A percentile compares a stretch with the other conserved stretches of the same genome.
phyloP scores from a whole-genome alignment of 805 yeast species.

The Schizosaccharomyces osmophilus region DNA sequence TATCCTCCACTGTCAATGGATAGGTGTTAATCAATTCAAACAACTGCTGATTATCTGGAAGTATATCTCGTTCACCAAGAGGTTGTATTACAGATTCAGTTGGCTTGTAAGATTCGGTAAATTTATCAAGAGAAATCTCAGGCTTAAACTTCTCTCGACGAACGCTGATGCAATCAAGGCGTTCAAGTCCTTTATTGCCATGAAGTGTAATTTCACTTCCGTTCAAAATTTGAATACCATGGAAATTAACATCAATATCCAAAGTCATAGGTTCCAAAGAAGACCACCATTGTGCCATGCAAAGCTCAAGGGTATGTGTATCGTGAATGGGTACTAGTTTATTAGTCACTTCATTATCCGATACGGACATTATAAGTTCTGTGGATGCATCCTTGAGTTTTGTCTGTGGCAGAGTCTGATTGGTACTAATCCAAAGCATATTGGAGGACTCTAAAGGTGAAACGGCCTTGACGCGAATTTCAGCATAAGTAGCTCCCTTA shows the following conservation, averaged over 20 bases:
- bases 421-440: slow-evolving; percentile 1
- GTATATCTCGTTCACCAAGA: not conserved
- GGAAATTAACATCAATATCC: not conserved
- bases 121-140: not conserved
- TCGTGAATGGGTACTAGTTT: not conserved
- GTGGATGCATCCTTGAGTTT: not conserved
- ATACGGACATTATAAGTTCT: not conserved
- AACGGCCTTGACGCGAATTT: not conserved
- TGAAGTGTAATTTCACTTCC: not conserved
- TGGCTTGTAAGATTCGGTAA: not conserved
- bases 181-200: not conserved
- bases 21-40: not conserved
- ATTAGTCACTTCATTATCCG: not conserved
- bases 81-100: not conserved
- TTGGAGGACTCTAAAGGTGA: not conserved
- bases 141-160: slow-evolving; percentile 1
- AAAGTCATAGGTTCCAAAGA: not conserved
- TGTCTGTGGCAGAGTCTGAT: not conserved
- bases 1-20: not conserved
- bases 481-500: not conserved
- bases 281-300: slow-evolving; percentile 2
- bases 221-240: not conserved
- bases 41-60: not conserved
- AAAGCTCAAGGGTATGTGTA: not conserved
- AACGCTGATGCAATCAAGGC: not conserved